Evolutionary conservation across 2,329 filamentous ascomycete species (phyloP).

Genomic region (Beauveria pseudobassiana): DNA sequence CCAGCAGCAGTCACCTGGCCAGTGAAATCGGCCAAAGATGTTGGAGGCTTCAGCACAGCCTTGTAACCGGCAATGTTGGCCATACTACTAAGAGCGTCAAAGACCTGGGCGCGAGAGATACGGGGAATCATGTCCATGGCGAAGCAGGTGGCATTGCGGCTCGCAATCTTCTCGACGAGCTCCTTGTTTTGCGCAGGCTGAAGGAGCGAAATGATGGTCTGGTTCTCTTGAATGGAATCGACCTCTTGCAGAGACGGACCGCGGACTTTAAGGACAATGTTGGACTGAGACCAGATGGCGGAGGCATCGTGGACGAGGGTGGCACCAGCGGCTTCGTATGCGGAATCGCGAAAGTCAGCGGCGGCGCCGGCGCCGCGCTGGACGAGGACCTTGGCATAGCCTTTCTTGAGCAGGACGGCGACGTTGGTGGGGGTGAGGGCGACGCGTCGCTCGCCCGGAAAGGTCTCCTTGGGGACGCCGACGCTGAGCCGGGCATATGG

Average conservation of each 20-base stretch:
- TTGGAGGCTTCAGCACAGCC: slow-evolving; percentile 82
- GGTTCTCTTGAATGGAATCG: slow-evolving; percentile 56
- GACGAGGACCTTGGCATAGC: slow-evolving; percentile 68
- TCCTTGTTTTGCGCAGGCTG: slow-evolving; percentile 75
- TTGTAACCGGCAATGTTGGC: slow-evolving; percentile 93
- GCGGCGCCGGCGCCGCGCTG: slow-evolving; percentile 72
- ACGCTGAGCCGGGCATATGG: slow-evolving; percentile 69
- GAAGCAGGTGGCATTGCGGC: slow-evolving; percentile 65
- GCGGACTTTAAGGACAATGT: slow-evolving; percentile 81
- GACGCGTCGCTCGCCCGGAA: slow-evolving; percentile 70
- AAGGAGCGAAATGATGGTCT: slow-evolving; percentile 74
- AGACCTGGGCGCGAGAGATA: slow-evolving; percentile 81
- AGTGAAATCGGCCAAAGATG: slow-evolving; percentile 82
- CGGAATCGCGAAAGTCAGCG: slow-evolving; percentile 70
- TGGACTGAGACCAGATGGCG: slow-evolving; percentile 64
- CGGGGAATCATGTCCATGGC: slow-evolving; percentile 92
- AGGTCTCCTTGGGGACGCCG: slow-evolving; percentile 74
- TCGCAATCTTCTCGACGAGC: slow-evolving; percentile 65
- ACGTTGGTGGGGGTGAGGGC: slow-evolving; percentile 82
- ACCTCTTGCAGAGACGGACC: slow-evolving; percentile 65
- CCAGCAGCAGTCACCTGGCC: slow-evolving; percentile 87
- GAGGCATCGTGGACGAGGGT: slow-evolving; percentile 61
- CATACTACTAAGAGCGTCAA: slow-evolving; percentile 87
- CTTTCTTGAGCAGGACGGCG: slow-evolving; percentile 74
- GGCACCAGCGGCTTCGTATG: slow-evolving; percentile 71